Evolutionary conservation across 2,329 filamentous ascomycete species (phyloP), one percentile per base, ranked within the genome.

Genomic region (Xylariaceae sp.): DNA sequence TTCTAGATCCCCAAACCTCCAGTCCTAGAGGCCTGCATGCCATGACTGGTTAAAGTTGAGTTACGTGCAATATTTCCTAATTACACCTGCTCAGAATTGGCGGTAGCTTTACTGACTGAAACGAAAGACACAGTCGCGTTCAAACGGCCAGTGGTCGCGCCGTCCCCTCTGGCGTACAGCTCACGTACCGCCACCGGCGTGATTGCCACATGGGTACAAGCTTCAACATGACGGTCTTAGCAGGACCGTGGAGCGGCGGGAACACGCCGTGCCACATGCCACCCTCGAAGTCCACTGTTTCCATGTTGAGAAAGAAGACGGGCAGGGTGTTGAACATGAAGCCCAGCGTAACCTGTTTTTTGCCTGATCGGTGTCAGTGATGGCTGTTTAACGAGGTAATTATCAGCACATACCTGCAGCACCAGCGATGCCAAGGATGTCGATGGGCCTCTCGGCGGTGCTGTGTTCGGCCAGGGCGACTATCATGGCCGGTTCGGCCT

Each of bases 251-350:
- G 5, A 44, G 33, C 2, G 40, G 39, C 0, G 48, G 48, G 13
- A 49, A 49, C 1, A 46, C 46, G 2, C 35, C 47, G 12, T 46
- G 41, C 42, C 47, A 49, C 35, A 51, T 51, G 4, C 46, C 47
- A 4, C 25, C 36, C n/a, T 47, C 45, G 17, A 49, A 49, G 1
- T 31, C 29, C 1, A 25, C 42, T 1, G 46, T 49, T 13, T 51
- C 45, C 43, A 49, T 47, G 33, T 49, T 51, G 11, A 48, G 35
- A 7, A 48, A 40, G 30, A 49, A 51, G 11, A 51, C 36, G 1
- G 42, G 47, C 1, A 48, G 18, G 4, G 22, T 35, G 28, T 49
- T 51, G 32, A 49, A 44, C 13, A 51, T 11, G 10, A 48, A 40
- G 10, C 26, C 29, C 5, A 41, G 22, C 29, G 17, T 46, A 11